These are phyloP conservation scores for Boletus bicolor DNA, from an alignment of 768 basidiomycete species.

Conservation along the genomic window DNA sequence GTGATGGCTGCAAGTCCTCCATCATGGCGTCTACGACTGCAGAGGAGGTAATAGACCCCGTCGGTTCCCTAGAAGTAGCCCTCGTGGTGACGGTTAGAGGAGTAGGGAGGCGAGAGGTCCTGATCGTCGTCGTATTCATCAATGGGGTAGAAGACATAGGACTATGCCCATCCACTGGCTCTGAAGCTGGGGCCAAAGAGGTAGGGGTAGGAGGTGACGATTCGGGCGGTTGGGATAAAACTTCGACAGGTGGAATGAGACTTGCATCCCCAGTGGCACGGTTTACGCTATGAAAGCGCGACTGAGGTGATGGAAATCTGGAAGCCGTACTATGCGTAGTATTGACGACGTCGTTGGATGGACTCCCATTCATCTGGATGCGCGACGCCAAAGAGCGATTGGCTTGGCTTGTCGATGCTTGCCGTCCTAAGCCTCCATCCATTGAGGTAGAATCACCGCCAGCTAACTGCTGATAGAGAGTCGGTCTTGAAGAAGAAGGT, in stretches of 20 bases:
- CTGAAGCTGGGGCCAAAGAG: conserved; percentile 3
- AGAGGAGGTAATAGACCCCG: not conserved
- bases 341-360: not conserved
- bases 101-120: not conserved
- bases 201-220: conserved; percentile 16
- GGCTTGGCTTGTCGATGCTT: conserved; percentile 6
- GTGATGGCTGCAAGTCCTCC: not conserved
- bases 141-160: not conserved
- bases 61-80: not conserved
- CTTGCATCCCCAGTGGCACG: not conserved
- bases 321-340: not conserved
- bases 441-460: not conserved
- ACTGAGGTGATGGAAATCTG: not conserved
- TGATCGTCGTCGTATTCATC: not conserved
- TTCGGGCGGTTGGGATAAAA: conserved; percentile 18
- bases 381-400: conserved; percentile 23
- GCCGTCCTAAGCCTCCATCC: not conserved
- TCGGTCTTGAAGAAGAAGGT: conserved; percentile 15
- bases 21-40: not conserved
- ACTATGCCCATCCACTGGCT: not conserved
- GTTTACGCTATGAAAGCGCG: not conserved
- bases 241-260: conserved; percentile 33
- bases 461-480: conserved; percentile 23
- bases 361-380: conserved; percentile 17
- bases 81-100: not conserved